phyloP scores from a whole-genome alignment of 768 basidiomycete genomes.

The Kwoniella mangroviensis region DNA sequence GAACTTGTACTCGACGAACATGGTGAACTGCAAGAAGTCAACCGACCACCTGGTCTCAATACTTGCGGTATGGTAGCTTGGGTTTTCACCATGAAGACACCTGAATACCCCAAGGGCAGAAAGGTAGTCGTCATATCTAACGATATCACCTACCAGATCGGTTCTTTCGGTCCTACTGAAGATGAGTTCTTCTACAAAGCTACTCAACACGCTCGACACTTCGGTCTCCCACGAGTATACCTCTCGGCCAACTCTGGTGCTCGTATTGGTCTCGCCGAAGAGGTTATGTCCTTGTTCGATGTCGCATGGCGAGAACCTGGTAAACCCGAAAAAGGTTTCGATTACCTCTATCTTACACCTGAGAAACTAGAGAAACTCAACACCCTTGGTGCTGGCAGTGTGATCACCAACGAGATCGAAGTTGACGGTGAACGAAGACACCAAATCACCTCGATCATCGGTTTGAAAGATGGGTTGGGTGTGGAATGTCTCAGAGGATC shows the following conservation, averaged over 20 bases:
- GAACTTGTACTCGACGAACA: conserved; percentile 95
- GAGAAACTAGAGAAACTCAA: conserved; percentile 88
- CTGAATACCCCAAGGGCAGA: conserved; percentile 89
- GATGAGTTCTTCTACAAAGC: conserved; percentile 96
- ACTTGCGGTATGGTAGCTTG: conserved; percentile 97
- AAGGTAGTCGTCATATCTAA: conserved; percentile 89
- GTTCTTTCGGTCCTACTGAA: conserved; percentile 93
- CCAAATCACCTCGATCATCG: conserved; percentile 95
- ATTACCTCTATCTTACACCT: conserved; percentile 92
- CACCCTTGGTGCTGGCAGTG: conserved; percentile 77
- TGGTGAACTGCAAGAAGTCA: conserved; percentile 85
- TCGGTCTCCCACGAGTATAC: conserved; percentile 91
- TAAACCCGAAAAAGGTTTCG: conserved; percentile 91
- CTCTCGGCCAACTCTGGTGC: conserved; percentile 99
- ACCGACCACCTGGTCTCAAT: conserved; percentile 90
- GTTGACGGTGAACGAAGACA: conserved; percentile 84
- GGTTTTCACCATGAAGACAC: conserved; percentile 89
- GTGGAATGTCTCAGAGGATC: conserved; percentile 96
- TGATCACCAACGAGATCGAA: conserved; percentile 81
- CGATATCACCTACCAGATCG: conserved; percentile 98
- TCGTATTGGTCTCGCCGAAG: conserved; percentile 93
- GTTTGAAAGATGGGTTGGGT: conserved; percentile 94
- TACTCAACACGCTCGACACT: conserved; percentile 86
- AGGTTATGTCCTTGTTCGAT: conserved; percentile 82
- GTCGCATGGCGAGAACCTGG: conserved; percentile 83